A percentile compares a stretch with the other conserved stretches of the same genome.
phyloP scores from a whole-genome alignment of 164 flowering plant species.

The Magnolia officinalis region DNA sequence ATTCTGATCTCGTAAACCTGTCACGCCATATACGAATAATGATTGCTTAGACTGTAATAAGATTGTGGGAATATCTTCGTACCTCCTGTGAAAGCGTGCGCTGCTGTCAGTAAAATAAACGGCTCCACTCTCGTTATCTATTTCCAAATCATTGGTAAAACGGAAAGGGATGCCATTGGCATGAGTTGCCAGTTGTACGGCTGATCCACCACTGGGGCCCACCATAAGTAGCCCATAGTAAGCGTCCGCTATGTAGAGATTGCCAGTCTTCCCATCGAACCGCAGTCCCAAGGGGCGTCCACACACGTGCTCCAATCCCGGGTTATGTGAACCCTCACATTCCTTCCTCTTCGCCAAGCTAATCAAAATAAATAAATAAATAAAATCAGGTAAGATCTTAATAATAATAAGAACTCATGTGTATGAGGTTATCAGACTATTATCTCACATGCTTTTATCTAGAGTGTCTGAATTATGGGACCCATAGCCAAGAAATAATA shows the following conservation, averaged over 20 bases:
- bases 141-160: constrained; percentile 37
- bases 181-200: not conserved
- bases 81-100: constrained; percentile 38
- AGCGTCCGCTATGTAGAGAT: constrained; percentile 42
- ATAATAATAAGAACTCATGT: too few relatives aligned
- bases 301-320: constrained; percentile 15
- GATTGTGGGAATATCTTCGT: too few relatives aligned
- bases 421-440: too few relatives aligned
- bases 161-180: not conserved
- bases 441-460: too few relatives aligned
- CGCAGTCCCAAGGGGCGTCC: constrained; percentile 36
- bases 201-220: constrained; percentile 17
- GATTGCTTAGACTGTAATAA: too few relatives aligned
- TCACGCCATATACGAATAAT: too few relatives aligned
- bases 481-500: too few relatives aligned
- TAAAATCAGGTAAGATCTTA: not conserved
- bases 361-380: too few relatives aligned
- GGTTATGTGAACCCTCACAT: not conserved
- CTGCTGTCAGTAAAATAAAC: constrained; percentile 54
- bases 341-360: not conserved
- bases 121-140: constrained; percentile 24
- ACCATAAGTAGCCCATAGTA: constrained; percentile 32
- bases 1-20: not conserved
- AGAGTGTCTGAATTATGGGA: too few relatives aligned
- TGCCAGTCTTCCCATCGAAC: constrained; percentile 28